Conservation (phyloP, 768 basidiomycete genomes). For the Lepiota venenata region DNA sequence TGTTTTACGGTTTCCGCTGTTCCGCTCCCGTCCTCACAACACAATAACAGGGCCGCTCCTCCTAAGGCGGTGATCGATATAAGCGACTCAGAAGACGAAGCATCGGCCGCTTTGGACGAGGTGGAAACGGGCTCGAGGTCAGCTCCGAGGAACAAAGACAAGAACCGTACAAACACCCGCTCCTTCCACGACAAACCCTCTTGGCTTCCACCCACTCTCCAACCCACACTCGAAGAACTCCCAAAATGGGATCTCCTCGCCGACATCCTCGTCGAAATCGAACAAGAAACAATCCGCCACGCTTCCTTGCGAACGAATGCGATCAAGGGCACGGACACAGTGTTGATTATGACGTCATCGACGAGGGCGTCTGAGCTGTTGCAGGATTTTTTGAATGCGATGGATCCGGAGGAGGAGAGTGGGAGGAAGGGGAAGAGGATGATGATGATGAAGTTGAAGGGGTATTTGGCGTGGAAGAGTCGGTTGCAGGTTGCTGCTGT, state of each 20-base stretch:
- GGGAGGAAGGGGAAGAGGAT: slow-evolving; percentile 67
- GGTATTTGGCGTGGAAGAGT: slow-evolving; percentile 83
- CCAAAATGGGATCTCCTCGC: slow-evolving; percentile 91
- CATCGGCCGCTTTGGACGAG: slow-evolving; percentile 71
- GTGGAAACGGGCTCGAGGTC: slow-evolving; percentile 32
- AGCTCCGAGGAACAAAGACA: slow-evolving; percentile 2
- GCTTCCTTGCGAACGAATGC: slow-evolving; percentile 34
- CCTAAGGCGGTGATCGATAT: slow-evolving; percentile 39
- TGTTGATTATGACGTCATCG: slow-evolving; percentile 88
- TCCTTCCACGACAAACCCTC: slow-evolving; percentile 31
- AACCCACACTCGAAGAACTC: slow-evolving; percentile 88
- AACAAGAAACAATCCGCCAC: slow-evolving; percentile 74
- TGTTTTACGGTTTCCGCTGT: slow-evolving; percentile 57
- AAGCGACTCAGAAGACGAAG: slow-evolving; percentile 58
- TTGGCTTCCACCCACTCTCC: slow-evolving; percentile 77
- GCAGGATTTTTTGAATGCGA: slow-evolving; percentile 72
- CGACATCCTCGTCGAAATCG: slow-evolving; percentile 87
- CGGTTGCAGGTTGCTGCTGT: slow-evolving; percentile 27
- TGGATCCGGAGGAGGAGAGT: slow-evolving; percentile 52
- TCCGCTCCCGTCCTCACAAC: slow-evolving; percentile 16
- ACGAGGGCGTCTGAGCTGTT: slow-evolving; percentile 70
- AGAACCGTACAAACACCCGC: slow-evolving; percentile 1
- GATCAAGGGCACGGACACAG: slow-evolving; percentile 63
- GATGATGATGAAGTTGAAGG: slow-evolving; percentile 73
- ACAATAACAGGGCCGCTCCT: slow-evolving; percentile 15